Conservation (phyloP, 306 rosid genomes). For the Sicyos edulis region DNA sequence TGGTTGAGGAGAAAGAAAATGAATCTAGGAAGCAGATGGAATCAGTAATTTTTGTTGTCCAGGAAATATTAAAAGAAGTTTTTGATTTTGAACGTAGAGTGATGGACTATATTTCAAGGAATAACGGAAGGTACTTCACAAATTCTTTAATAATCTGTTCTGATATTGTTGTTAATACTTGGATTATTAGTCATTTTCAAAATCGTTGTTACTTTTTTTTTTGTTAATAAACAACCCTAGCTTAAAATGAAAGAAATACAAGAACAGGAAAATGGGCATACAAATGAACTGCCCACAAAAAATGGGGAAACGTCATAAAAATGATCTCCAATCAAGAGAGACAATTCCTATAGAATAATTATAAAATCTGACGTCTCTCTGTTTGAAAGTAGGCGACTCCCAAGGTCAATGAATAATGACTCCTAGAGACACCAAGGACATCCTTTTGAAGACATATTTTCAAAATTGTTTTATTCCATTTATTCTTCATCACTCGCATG, state of each 20-base stretch:
- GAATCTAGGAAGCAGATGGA: conserved; percentile 53
- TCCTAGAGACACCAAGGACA: too few relatives aligned
- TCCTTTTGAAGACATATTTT: neutral
- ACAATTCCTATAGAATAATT: too few relatives aligned
- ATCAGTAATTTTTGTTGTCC: conserved; percentile 31
- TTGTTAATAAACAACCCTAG: too few relatives aligned
- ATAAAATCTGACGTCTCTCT: too few relatives aligned
- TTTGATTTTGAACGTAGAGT: conserved; percentile 53
- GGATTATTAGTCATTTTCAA: conserved; percentile 3
- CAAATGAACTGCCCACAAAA: too few relatives aligned
- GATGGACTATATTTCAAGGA: conserved; percentile 50
- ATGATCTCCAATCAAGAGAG: too few relatives aligned
- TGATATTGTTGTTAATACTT: neutral
- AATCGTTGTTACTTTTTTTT: neutral
- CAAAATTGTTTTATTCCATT: neutral
- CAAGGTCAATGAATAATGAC: too few relatives aligned
- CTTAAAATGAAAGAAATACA: too few relatives aligned
- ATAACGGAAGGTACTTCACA: conserved; percentile 57
- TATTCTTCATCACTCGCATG: neutral
- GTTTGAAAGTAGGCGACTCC: too few relatives aligned
- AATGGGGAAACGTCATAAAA: too few relatives aligned
- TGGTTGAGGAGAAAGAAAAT: conserved; percentile 44
- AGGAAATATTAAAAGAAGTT: conserved; percentile 31
- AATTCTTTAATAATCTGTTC: conserved; percentile 1
- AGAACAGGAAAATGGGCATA: too few relatives aligned